These are phyloP conservation scores for Capronia americana DNA, from an alignment of 2,329 filamentous ascomycete genomes.

Conservation along the genomic window DNA sequence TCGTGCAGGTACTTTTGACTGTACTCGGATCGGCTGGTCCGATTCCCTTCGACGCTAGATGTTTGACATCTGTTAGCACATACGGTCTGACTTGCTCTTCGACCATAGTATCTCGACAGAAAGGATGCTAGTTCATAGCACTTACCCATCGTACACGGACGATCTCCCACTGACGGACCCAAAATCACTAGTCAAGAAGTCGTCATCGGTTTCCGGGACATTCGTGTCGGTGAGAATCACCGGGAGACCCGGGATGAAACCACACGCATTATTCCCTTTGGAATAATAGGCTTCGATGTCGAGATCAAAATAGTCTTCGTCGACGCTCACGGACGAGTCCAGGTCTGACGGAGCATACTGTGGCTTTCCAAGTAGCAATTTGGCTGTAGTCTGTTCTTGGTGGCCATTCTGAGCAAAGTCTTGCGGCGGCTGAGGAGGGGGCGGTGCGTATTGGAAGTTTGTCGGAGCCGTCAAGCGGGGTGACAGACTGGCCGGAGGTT, in stretches of 20 bases:
- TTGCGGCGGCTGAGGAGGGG: slow-evolving; percentile 2
- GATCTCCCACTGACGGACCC: slow-evolving; percentile 34
- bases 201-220: slow-evolving; percentile 36
- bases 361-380: slow-evolving; percentile 31
- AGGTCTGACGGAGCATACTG: slow-evolving; percentile 34
- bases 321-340: slow-evolving; percentile 32
- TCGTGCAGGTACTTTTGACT: slow-evolving; percentile 37
- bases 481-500: slow-evolving; percentile 11
- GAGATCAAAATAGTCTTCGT: slow-evolving; percentile 40
- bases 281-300: slow-evolving; percentile 39
- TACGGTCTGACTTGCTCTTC: no score
- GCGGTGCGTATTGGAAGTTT: slow-evolving; percentile 20
- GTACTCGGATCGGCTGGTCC: slow-evolving; percentile 32
- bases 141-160: slow-evolving; percentile 31
- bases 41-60: slow-evolving; percentile 28
- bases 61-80: slow-evolving; percentile 2
- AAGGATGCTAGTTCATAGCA: neutral
- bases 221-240: slow-evolving; percentile 36
- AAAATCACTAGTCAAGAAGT: slow-evolving; percentile 35
- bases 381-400: slow-evolving; percentile 33
- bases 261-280: slow-evolving; percentile 39
- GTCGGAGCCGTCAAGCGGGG: slow-evolving; percentile 13
- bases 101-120: neutral
- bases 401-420: slow-evolving; percentile 24
- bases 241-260: slow-evolving; percentile 37